Conservation (phyloP, 345 rosid genomes). For the Xanthoceras sorbifolium region DNA sequence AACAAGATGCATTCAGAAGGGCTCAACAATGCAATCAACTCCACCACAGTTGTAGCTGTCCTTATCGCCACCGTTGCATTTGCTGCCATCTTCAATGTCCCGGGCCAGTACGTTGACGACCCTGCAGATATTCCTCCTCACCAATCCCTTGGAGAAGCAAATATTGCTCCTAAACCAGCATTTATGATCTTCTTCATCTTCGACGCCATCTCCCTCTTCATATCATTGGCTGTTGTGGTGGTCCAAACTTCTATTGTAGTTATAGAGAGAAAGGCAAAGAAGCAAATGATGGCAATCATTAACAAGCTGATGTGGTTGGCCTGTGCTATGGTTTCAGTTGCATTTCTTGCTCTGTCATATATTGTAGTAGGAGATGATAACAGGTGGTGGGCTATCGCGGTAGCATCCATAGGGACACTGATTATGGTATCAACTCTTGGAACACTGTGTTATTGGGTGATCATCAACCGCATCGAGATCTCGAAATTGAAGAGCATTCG, state of each 20-base stretch:
- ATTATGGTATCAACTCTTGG: slow-evolving; percentile 86
- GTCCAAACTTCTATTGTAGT: slow-evolving; percentile 95
- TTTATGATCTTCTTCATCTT: slow-evolving; percentile 72
- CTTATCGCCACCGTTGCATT: slow-evolving; percentile 93
- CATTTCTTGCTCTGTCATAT: slow-evolving; percentile 76
- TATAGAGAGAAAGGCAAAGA: slow-evolving; percentile 77
- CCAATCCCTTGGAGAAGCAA: slow-evolving; percentile 64
- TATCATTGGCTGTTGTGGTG: slow-evolving; percentile 89
- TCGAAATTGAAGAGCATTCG: slow-evolving; percentile 47
- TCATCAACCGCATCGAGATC: slow-evolving; percentile 59
- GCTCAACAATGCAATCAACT: slow-evolving; percentile 87
- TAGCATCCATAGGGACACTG: slow-evolving; percentile 62
- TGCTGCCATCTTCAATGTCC: slow-evolving; percentile 88
- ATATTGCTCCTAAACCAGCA: slow-evolving; percentile 52
- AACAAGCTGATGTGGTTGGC: slow-evolving; percentile 98
- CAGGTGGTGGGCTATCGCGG: slow-evolving; percentile 59
- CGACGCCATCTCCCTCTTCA: slow-evolving; percentile 86
- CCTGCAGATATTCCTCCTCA: slow-evolving; percentile 30
- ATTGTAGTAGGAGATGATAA: slow-evolving; percentile 63
- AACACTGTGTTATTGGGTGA: slow-evolving; percentile 88
- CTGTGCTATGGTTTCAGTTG: slow-evolving; percentile 77
- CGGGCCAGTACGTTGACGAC: slow-evolving; percentile 71
- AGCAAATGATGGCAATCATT: slow-evolving; percentile 82
- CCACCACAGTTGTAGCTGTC: slow-evolving; percentile 85
- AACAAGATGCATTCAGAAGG: slow-evolving; percentile 86